Conservation (phyloP, 2,329 filamentous ascomycete species). For the Parafenestella ontariensis region DNA sequence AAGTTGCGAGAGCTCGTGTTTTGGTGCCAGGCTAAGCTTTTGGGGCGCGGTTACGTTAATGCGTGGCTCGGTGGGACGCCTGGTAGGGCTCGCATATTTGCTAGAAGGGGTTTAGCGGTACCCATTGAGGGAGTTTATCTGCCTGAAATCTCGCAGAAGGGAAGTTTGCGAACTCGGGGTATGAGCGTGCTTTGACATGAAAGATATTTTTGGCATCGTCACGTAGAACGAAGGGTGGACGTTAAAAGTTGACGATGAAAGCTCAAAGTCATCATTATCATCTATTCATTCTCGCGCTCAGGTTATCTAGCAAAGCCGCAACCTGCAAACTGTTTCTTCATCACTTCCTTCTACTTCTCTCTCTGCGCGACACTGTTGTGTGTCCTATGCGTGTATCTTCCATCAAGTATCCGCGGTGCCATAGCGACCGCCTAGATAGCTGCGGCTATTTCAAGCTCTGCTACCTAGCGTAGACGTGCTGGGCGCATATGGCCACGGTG, state of each 20-base stretch:
- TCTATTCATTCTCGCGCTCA: not conserved
- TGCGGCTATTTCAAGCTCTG: not conserved
- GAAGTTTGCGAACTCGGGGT: not conserved
- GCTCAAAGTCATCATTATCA: not conserved
- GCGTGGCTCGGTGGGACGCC: not conserved
- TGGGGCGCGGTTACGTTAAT: not conserved
- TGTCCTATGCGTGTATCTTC: not conserved
- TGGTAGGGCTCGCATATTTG: not conserved
- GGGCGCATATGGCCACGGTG: not conserved
- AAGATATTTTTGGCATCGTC: too few species aligned
- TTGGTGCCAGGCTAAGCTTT: not conserved
- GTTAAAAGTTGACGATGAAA: not conserved
- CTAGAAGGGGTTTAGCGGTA: conserved; percentile 6
- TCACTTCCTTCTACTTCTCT: not conserved
- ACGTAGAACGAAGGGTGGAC: not conserved
- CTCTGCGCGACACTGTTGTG: too few species aligned
- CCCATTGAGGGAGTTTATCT: too few species aligned
- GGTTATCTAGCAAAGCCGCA: not conserved
- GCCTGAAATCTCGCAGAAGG: too few species aligned
- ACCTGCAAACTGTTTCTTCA: not conserved
- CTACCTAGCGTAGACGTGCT: not conserved
- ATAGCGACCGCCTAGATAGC: not conserved
- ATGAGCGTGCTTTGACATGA: not conserved
- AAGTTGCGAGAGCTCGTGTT: not conserved
- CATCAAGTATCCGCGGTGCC: not conserved